Evolutionary conservation across 2,329 filamentous ascomycete genomes (phyloP).

Genomic region (Sarocladium oryzae): DNA sequence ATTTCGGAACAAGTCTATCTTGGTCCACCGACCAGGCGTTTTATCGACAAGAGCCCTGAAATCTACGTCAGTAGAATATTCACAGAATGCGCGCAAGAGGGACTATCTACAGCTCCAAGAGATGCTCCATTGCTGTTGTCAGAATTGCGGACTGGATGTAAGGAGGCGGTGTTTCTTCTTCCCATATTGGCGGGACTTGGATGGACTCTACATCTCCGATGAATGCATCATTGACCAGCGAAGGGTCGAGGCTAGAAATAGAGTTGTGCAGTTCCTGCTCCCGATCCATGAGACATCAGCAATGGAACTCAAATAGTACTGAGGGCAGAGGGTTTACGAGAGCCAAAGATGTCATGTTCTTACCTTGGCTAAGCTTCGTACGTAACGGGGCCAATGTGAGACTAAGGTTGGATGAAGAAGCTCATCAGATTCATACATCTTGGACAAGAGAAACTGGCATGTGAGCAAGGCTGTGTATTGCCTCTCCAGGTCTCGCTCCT

Average conservation of each 20-base stretch:
- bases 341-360: too few species aligned
- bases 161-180: background rate
- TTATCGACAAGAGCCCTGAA: conserved; percentile 9
- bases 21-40: background rate
- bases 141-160: conserved; percentile 15
- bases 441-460: background rate
- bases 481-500: background rate
- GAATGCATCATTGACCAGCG: background rate
- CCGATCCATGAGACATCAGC: background rate
- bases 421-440: background rate
- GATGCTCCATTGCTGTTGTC: conserved; percentile 14
- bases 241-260: background rate
- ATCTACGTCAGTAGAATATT: background rate
- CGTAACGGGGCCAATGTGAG: background rate
- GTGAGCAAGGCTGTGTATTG: background rate
- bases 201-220: background rate
- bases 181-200: background rate
- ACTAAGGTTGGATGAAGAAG: background rate
- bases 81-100: background rate
- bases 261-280: background rate
- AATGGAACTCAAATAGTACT: too few species aligned
- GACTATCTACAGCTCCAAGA: background rate
- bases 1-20: conserved; percentile 24
- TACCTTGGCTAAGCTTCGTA: background rate
- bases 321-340: too few species aligned